Conservation (phyloP, 2,329 filamentous ascomycete species). For the Thielaviopsis musarum region DNA sequence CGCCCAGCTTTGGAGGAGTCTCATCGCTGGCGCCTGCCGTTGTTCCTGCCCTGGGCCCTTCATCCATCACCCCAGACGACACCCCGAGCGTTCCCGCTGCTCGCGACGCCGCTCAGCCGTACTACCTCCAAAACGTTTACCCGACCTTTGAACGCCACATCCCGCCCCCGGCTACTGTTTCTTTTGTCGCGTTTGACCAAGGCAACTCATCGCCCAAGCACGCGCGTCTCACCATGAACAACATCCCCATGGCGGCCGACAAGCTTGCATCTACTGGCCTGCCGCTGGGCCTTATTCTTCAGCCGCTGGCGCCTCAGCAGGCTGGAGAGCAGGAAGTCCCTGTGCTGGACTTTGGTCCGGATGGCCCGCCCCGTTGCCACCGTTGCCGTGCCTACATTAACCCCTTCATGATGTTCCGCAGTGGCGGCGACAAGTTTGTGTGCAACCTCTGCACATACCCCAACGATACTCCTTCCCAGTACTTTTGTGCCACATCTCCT, state of each 20-base stretch:
- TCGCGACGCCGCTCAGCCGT: conserved; percentile 64
- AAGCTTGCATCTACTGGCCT: conserved; percentile 64
- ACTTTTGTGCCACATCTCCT: conserved; percentile 81
- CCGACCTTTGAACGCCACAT: conserved; percentile 91
- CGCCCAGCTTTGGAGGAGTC: conserved; percentile 23
- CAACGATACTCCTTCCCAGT: conserved; percentile 78
- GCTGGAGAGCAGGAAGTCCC: conserved; percentile 76
- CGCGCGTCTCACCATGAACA: conserved; percentile 80
- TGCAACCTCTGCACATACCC: conserved; percentile 98
- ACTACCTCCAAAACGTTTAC: conserved; percentile 77
- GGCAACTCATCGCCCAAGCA: conserved; percentile 94
- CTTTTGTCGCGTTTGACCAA: conserved; percentile 89
- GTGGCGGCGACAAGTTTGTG: conserved; percentile 88
- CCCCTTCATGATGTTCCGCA: conserved; percentile 94
- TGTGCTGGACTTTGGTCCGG: conserved; percentile 85
- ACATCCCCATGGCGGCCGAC: conserved; percentile 70
- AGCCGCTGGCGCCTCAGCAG: conserved; percentile 71
- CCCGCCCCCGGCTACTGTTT: conserved; percentile 72
- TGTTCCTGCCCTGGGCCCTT: conserved; percentile 18
- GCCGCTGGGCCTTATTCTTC: conserved; percentile 73
- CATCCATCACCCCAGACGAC: conserved; percentile 71
- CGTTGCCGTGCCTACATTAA: conserved; percentile 95
- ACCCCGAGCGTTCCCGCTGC: conserved; percentile 81
- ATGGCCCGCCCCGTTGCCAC: conserved; percentile 76
- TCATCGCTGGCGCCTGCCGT: conserved; percentile 16